Base-by-base conservation (phyloP, 768 basidiomycete genomes). In the Amanita rimosa region DNA sequence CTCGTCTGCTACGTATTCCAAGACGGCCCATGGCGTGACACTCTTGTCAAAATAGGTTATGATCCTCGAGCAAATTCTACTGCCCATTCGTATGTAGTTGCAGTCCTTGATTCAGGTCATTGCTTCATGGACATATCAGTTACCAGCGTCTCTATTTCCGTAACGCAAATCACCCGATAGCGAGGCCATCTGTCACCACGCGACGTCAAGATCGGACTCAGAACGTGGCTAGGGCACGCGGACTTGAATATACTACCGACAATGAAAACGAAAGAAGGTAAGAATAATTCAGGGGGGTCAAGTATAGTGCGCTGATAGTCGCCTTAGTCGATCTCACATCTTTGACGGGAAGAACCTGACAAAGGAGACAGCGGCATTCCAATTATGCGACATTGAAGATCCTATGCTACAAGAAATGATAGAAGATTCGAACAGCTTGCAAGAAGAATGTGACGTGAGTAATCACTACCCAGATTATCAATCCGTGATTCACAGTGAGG, bases 11-110 rank as follows among this genome's bases (percentile, higher is more conserved):
- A 94, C 58, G 84, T 87, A 7, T 94, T 97, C 59, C 78, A 83
- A 55, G 94, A 96, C 55, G 96, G 96, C 0, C 93, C 94, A 2
- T 98, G 87, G 83, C 75, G 91, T 35, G 94, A 97, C 56, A 86
- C 87, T 11, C 73, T 93, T 44, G 74, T 97, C 31, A 79, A 80
- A 39, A 84, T 92, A 50, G 81, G 83, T 10, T 98, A 93, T 58
- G 96, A 99, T 59, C 96, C 96, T 7, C 73, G 94, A 35, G 75
- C 74, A 56, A 75, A 88, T 52, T 72, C 74, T 2, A 67, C 72
- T 43, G 83, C 89, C 16, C 74, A 88, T 54, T 78, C 92, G 94
- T 94, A 54, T 54, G 86, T 70, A 22, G 21, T 40, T 3, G 10
- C 40, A 7, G 5, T n/a, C 26, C 34, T 29, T 42, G 39, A 16